Conservation (phyloP, 345 rosid species). For the Alliaria petiolata region DNA sequence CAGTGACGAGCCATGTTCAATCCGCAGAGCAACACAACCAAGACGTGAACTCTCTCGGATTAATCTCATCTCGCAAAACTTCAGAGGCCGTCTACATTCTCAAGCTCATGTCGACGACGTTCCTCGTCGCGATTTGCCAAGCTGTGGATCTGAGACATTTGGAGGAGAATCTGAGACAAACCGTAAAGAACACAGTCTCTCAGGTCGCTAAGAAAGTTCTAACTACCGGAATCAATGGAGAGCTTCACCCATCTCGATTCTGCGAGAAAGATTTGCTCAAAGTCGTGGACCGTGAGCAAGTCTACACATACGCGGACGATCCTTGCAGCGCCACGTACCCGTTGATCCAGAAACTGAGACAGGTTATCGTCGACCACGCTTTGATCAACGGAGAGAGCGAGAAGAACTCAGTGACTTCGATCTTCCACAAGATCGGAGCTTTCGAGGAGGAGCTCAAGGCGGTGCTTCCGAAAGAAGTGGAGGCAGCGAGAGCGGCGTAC, state of each 20-base stretch:
- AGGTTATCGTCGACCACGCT: conserved; percentile 63
- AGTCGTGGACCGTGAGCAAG: conserved; percentile 52
- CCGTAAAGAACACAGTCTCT: conserved; percentile 50
- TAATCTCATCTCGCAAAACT: conserved; percentile 65
- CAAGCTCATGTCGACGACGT: conserved; percentile 75
- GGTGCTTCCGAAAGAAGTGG: conserved; percentile 57
- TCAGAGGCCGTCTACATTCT: conserved; percentile 54
- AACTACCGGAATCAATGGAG: conserved; percentile 45
- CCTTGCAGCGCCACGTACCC: conserved; percentile 67
- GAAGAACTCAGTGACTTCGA: conserved; percentile 46
- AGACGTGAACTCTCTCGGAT: conserved; percentile 70
- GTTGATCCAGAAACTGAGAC: conserved; percentile 56
- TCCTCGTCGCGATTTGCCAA: conserved; percentile 62
- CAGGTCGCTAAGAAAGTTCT: conserved; percentile 55
- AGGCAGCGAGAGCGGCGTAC: conserved; percentile 41
- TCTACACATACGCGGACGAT: conserved; percentile 56
- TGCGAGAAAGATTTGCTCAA: conserved; percentile 59
- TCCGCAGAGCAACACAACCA: conserved; percentile 84
- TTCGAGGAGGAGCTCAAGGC: conserved; percentile 60
- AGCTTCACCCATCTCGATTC: conserved; percentile 69
- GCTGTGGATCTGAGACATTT: conserved; percentile 69
- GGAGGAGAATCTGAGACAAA: conserved; percentile 59
- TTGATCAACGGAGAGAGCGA: conserved; percentile 51
- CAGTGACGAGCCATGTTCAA: conserved; percentile 74
- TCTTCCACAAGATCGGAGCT: conserved; percentile 57